Evolutionary conservation across 2,329 filamentous ascomycete genomes (phyloP), one percentile per base, ranked within the genome.

Genomic region (Metarhizium brunneum): DNA sequence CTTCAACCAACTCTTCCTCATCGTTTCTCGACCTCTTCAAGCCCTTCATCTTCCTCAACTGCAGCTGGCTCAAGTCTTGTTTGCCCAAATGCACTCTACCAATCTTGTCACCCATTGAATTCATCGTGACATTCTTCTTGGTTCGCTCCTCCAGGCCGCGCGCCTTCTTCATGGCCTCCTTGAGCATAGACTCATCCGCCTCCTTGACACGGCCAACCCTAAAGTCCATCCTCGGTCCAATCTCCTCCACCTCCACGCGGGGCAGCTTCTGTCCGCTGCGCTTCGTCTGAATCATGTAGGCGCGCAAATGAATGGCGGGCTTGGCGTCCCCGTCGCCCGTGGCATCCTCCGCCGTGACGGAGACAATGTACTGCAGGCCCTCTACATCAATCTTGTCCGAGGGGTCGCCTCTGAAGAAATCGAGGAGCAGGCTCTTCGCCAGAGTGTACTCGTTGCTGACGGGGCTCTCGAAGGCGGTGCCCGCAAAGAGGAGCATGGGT

Each of bases 1-100:
- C 73, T 62, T 75, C 76, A 56, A 73, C 77, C 53, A 79, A 71
- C 57, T 75, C 75, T 16, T 65, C 75, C 4, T 74, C 77, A 53
- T 80, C 82, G 59, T 85, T 85, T 54, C 90, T 83, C 61, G 81
- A 84, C 62, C 94, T 81, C 83, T 97, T 99, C 63, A 99, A 73
- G 62, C 92, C 94, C 84, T 99, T 99, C 92, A 99, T 97, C 84
- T 99, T 99, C 68, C 94, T 86, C 54, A 92, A 95, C 78, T 99
- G 94, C 72, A 99, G 73, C 64, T 87, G 82, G 67, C 78, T 80
- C 57, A 99, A 80, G 74, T 99, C 91, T 74, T 96, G 91, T 76
- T 87, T 90, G 66, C 88, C 90, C 58, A 95, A 73, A 71, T 99
- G 94, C 60, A 99, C 88, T 63, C 91, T 86, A 60, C 92, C 94